A percentile compares a stretch with the other conserved stretches of the same genome.
phyloP scores from a whole-genome alignment of 2,329 filamentous ascomycete species.

The Pseudogymnoascus sp. region DNA sequence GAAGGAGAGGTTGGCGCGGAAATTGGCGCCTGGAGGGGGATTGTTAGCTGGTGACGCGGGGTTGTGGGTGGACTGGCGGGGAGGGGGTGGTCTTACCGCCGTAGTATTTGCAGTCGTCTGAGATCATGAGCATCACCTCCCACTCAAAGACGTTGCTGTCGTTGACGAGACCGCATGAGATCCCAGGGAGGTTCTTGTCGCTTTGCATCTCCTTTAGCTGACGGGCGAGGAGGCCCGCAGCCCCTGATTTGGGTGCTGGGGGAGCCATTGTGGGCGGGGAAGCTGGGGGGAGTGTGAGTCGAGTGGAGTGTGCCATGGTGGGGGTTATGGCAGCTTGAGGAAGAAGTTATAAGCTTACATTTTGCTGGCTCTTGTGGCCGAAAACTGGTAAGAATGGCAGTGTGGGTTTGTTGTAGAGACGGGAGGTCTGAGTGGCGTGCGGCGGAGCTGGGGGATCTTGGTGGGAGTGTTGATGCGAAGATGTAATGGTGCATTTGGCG shows the following conservation, averaged over 20 bases:
- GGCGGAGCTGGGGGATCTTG: background rate
- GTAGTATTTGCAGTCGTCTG: conserved; percentile 86
- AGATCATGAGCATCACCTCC: conserved; percentile 99
- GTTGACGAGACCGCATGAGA: conserved; percentile 80
- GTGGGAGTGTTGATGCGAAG: conserved; percentile 1
- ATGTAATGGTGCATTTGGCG: conserved; percentile 9
- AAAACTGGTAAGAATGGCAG: background rate
- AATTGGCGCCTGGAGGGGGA: conserved; percentile 65
- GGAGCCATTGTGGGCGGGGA: background rate
- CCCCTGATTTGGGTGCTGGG: conserved; percentile 26
- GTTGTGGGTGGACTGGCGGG: background rate
- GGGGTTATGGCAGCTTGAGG: background rate
- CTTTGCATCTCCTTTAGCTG: conserved; percentile 93
- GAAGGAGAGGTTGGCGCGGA: conserved; percentile 76
- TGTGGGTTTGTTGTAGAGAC: background rate
- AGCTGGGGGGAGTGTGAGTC: background rate
- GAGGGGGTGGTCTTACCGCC: conserved; percentile 52
- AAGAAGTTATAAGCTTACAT: background rate
- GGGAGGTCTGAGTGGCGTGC: background rate
- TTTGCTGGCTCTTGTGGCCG: background rate
- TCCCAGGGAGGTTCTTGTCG: conserved; percentile 84
- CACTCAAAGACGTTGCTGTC: conserved; percentile 90
- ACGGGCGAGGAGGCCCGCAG: conserved; percentile 65
- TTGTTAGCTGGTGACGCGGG: background rate
- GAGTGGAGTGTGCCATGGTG: background rate